Base-by-base conservation (phyloP, 805 yeast species). In the Maudiozyma pseudohumilis region DNA sequence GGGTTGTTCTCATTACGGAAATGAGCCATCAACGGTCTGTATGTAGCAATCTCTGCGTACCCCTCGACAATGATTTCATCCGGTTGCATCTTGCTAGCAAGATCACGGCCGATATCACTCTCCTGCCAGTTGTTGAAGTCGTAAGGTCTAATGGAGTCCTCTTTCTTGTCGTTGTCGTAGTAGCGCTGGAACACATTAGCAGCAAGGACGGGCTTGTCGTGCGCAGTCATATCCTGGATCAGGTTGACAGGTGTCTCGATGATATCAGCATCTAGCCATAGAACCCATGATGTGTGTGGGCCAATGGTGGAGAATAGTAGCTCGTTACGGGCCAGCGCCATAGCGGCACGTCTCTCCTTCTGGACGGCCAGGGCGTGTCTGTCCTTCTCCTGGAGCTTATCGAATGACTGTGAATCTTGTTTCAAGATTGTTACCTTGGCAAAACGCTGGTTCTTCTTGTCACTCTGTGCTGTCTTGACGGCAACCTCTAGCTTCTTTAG, bases 51-150 rank as follows among this genome's bases (percentile, higher is more conserved):
- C 55, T 92, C 96, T 2, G 78, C 66, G 62, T 92, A 92, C 3
- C 97, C 98, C 64, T 92, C 99, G 10, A 92, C 87, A 40, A 92
- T 71, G 51, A 92, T 87, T 47, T 92, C 96, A 55, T 92, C 97
- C 2, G 85, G 94, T 13, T 69, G 60, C 80, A 92, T 68, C 2
- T 65, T 59, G 5, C 70, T 57, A 2, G 95, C 97, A 40, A 92
- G 60, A 51, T 76, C 69, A 50, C 77, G 65, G 3, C 95, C 97
- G 47, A 75, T 81, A 32, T 84, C 89, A 47, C 75, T 72, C 56
- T 83, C 92, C 25, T 78, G 80, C 99, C 99, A 92, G 60, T 92
- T 89, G 65, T 92, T 92, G 69, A 71, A 89, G 60, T 92, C 98
- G 57, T 92, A 92, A 5, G 97, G 92, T 51, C 97, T 72, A 45